Conservation (phyloP, 768 basidiomycete species). For the Termitomyces eurrhizus region DNA sequence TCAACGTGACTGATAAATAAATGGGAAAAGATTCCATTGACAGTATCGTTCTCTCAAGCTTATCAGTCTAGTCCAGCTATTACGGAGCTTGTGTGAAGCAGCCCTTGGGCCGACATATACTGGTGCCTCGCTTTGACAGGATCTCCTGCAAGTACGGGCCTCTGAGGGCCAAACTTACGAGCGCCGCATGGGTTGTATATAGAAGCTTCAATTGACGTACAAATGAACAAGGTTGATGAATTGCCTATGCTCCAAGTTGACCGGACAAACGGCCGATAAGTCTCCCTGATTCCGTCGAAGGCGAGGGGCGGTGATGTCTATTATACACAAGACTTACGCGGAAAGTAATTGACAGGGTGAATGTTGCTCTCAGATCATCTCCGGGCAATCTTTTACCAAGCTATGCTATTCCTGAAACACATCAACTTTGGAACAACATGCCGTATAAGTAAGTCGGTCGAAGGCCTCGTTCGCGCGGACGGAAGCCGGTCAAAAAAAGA, state of each 20-base stretch:
- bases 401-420: constrained; percentile 7
- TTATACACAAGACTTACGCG: background rate
- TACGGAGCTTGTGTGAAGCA: background rate
- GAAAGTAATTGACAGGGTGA: constrained; percentile 10
- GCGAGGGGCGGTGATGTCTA: background rate
- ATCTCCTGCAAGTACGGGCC: constrained; percentile 1
- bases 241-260: background rate
- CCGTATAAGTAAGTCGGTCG: background rate
- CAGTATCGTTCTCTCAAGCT: constrained; percentile 3
- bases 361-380: background rate
- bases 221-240: constrained; percentile 2
- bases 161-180: background rate
- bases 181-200: background rate
- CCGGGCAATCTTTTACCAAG: background rate
- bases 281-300: background rate
- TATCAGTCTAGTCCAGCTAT: background rate
- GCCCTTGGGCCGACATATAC: constrained; percentile 10
- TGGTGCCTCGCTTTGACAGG: constrained; percentile 12
- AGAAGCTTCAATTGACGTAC: constrained; percentile 6
- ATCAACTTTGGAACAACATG: background rate
- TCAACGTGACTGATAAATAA: constrained; percentile 1
- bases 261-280: background rate
- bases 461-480: background rate
- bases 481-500: constrained; percentile 10
- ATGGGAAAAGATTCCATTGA: background rate